A percentile compares a stretch with the other conserved stretches of the same genome.
These are phyloP conservation scores for Pogostemon cablin DNA, from an alignment of 257 asterid genomes.

Conservation along the genomic window DNA sequence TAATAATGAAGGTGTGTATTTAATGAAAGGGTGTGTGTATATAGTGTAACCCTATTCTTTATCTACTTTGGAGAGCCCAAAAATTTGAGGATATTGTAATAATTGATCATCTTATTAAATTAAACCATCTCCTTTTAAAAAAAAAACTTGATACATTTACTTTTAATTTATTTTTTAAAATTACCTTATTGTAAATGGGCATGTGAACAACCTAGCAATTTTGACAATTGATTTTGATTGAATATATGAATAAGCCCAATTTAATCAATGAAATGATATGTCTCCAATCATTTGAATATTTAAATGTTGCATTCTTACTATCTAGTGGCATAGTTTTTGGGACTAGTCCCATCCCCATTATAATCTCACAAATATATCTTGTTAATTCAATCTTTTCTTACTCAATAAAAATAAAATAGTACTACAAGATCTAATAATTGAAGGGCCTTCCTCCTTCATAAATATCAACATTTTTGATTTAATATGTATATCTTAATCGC, in stretches of 20 bases:
- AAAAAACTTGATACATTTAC: no score
- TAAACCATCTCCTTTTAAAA: no score
- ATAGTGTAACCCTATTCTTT: no score
- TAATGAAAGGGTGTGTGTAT: no score
- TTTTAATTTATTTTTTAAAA: no score
- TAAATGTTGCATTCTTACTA: constrained; percentile 25
- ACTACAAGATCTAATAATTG: not conserved
- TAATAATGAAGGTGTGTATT: no score
- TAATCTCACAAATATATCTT: constrained; percentile 25
- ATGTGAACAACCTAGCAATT: no score
- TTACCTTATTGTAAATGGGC: no score
- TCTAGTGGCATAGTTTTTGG: constrained; percentile 33
- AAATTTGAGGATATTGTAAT: no score
- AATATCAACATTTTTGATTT: constrained; percentile 25
- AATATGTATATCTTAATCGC: constrained; percentile 31
- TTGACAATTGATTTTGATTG: constrained; percentile 21
- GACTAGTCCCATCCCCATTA: constrained; percentile 28
- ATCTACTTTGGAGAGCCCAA: no score
- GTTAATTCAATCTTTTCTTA: not conserved
- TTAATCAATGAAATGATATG: constrained; percentile 6
- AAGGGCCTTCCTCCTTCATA: constrained; percentile 28
- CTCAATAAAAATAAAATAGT: constrained; percentile 30
- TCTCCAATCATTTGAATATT: constrained; percentile 27
- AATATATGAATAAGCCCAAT: constrained; percentile 1
- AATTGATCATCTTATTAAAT: no score